Evolutionary conservation across 2,329 filamentous ascomycete species (phyloP).

Genomic region (Chaetomiaceae sp.): DNA sequence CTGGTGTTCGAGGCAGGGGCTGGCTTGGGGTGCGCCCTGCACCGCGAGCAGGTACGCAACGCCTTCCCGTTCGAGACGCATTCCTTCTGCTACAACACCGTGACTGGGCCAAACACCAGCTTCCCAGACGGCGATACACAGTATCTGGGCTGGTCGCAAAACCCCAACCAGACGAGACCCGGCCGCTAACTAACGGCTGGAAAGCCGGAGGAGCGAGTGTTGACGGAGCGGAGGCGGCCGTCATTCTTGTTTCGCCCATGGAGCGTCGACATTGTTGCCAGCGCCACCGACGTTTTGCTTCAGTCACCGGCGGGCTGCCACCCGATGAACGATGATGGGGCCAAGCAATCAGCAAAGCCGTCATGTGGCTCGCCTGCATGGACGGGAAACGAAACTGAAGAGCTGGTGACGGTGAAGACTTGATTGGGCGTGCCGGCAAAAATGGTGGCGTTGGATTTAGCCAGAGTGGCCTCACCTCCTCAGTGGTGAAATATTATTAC

Average conservation of each 20-base stretch:
- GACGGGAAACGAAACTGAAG: slow-evolving; percentile 10
- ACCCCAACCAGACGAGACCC: no score
- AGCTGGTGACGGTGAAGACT: slow-evolving; percentile 5
- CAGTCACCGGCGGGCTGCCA: neutral
- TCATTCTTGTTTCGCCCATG: neutral
- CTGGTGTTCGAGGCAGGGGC: no score
- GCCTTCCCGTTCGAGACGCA: slow-evolving; percentile 10
- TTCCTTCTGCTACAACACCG: neutral
- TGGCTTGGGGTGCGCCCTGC: no score
- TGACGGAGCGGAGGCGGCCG: no score
- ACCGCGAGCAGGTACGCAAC: neutral
- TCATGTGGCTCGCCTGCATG: slow-evolving; percentile 22
- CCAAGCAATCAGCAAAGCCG: slow-evolving; percentile 11
- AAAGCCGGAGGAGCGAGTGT: no score
- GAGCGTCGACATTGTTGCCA: neutral
- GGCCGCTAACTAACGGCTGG: no score
- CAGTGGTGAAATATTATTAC: slow-evolving; percentile 27
- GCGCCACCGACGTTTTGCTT: neutral
- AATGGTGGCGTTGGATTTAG: slow-evolving; percentile 26
- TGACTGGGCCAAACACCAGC: neutral
- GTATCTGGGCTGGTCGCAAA: no score
- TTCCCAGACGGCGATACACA: no score
- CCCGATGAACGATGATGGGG: neutral
- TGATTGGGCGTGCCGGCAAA: slow-evolving; percentile 26
- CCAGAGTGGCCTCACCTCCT: slow-evolving; percentile 26